Percentiles rank a stretch among this genome's conserved stretches.
Conservation (phyloP, 1,284 basidiomycete genomes). For the Austroboletus sp. region DNA sequence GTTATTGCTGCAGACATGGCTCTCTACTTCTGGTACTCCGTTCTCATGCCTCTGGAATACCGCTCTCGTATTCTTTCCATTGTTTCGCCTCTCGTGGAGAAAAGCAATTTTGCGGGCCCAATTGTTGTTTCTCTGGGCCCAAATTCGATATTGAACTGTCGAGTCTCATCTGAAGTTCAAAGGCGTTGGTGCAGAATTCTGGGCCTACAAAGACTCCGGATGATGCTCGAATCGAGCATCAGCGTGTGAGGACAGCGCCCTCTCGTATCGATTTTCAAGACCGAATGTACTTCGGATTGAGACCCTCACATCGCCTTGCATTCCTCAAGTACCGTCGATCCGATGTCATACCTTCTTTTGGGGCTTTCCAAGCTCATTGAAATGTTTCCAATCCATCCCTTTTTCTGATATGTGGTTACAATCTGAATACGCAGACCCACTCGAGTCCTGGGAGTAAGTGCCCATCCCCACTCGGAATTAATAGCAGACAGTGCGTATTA, state of each 20-base stretch:
- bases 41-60: constrained; percentile 35
- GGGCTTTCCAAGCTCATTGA: constrained; percentile 36
- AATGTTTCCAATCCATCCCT: constrained; percentile 36
- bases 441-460: constrained; percentile 41
- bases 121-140: constrained; percentile 12
- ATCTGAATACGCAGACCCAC: constrained; percentile 35
- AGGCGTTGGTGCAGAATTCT: constrained; percentile 14
- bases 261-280: constrained; percentile 33
- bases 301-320: constrained; percentile 40
- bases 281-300: constrained; percentile 29
- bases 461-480: background rate
- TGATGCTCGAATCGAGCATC: constrained; percentile 22
- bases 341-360: constrained; percentile 42
- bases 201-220: constrained; percentile 15
- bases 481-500: background rate
- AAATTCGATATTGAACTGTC: constrained; percentile 20
- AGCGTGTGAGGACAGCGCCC: constrained; percentile 23
- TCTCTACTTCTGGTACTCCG: constrained; percentile 43
- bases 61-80: constrained; percentile 18
- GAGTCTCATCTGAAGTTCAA: constrained; percentile 7
- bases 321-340: constrained; percentile 35
- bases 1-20: constrained; percentile 35
- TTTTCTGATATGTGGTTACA: constrained; percentile 37
- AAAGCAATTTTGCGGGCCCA: background rate
- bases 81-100: constrained; percentile 17